Evolutionary conservation across 805 yeast genomes (phyloP), one percentile per base, ranked within the genome.

Genomic region (Sungouiozyma ichnusensis): DNA sequence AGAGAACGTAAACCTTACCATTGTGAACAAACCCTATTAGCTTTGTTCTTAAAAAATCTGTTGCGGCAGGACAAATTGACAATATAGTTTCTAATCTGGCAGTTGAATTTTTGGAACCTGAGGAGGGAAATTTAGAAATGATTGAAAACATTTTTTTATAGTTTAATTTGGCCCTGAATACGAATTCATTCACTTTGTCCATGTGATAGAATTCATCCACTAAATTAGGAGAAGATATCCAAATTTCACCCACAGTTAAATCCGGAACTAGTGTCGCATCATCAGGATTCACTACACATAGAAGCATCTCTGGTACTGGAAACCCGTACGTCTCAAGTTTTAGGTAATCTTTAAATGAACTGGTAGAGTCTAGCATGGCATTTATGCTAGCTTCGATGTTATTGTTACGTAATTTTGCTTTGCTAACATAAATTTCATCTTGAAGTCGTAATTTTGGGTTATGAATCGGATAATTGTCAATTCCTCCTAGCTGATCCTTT

Each of bases 281-380:
- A 46, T 92, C 97, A 0, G 97, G 97, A 57, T 94, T 87, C 0
- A 92, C 97, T 20, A 92, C 76, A 0, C 97, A 97, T 27, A 90
- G 60, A 0, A 94, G 85, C 0, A 97, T 90, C 64, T 90, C 96
- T 0, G 97, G 96, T 2, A 92, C 61, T 1, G 98, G 97, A 54
- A 72, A 86, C 0, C 98, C 98, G 69, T 90, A 92, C 0, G 96
- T 82, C 15, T 94, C 94, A 0, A 92, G 81, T 39, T 94, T 68
- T 35, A 86, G 64, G 40, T 68, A 73, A 38, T 72, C 74, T 13
- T 73, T 63, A 32, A 58, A 56, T 3, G 71, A 58, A 40, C 57
- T 54, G 2, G 63, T 50, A 2, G 59, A 53, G 38, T 58, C 52
- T 3, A 56, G 48, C 60, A 55, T 57, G 2, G 63, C 63, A 2